Conservation (phyloP, 1,284 basidiomycete species). For the Xerocomus cyaneibrunnescens region DNA sequence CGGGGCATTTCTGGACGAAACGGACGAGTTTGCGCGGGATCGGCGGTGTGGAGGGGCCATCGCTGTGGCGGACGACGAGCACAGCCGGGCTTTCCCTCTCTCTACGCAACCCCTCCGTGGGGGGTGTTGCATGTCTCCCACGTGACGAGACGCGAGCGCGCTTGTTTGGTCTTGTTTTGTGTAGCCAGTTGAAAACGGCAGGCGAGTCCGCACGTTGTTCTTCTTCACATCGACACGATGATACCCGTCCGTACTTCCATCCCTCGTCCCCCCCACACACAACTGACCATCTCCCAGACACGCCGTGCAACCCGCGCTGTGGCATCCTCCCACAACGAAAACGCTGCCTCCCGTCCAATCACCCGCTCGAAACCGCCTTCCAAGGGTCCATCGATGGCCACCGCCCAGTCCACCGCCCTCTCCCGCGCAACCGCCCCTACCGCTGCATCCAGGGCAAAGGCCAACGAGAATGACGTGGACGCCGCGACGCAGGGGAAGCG, state of each 20-base stretch:
- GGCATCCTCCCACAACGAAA: slow-evolving; percentile 59
- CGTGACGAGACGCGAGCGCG: slow-evolving; percentile 37
- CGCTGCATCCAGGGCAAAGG: slow-evolving; percentile 52
- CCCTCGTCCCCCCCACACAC: rapidly evolving
- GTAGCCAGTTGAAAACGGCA: slow-evolving; percentile 37
- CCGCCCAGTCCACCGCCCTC: slow-evolving; percentile 41
- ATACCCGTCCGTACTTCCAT: slow-evolving; percentile 28
- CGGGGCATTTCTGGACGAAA: slow-evolving; percentile 12
- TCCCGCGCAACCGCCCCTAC: slow-evolving; percentile 46
- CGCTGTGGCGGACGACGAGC: background rate
- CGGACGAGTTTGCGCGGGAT: slow-evolving; percentile 31
- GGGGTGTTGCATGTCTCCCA: slow-evolving; percentile 11
- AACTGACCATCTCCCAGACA: slow-evolving; percentile 39
- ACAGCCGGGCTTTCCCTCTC: no score
- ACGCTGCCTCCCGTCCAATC: slow-evolving; percentile 55
- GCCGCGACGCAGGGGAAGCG: slow-evolving; percentile 54
- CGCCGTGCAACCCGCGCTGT: slow-evolving; percentile 59
- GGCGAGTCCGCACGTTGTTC: slow-evolving; percentile 14
- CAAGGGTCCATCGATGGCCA: slow-evolving; percentile 39
- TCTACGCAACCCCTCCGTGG: slow-evolving; percentile 9
- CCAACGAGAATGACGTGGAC: slow-evolving; percentile 44
- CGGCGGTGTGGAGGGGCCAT: slow-evolving; percentile 28
- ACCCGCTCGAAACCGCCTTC: slow-evolving; percentile 59
- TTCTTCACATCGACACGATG: slow-evolving; percentile 31
- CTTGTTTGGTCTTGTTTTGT: slow-evolving; percentile 36